Percentiles rank a stretch among this genome's conserved stretches.
Conservation (phyloP, 257 asterid genomes). For the Solanum arcanum region DNA sequence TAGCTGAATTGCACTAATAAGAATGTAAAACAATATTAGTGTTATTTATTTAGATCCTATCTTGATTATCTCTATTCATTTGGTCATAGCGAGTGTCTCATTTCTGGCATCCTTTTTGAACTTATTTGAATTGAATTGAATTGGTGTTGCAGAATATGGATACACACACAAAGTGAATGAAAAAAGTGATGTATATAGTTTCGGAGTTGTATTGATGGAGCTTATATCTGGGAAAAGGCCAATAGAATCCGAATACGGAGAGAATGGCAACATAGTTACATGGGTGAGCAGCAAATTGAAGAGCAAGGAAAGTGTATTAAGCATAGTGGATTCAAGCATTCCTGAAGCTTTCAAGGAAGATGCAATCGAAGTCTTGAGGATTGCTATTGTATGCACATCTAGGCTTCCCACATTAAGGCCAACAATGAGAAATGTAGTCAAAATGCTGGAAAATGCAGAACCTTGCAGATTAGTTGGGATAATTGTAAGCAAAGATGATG, state of each 20-base stretch:
- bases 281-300: conserved; percentile 70
- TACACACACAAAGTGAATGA: conserved; percentile 65
- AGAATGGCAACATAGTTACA: conserved; percentile 55
- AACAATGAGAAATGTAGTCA: conserved; percentile 75
- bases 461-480: conserved; percentile 44
- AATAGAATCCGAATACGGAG: conserved; percentile 72
- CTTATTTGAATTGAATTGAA: neutral
- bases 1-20: neutral
- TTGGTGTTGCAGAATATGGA: conserved; percentile 53
- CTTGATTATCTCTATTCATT: neutral
- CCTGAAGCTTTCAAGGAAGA: conserved; percentile 39
- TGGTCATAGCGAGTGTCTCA: neutral
- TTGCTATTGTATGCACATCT: conserved; percentile 75
- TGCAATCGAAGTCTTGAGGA: conserved; percentile 56
- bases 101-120: neutral
- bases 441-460: conserved; percentile 63
- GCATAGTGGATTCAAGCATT: conserved; percentile 51
- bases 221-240: conserved; percentile 82
- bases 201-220: conserved; percentile 91
- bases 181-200: conserved; percentile 85
- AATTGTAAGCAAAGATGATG: conserved; percentile 36
- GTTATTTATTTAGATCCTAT: neutral
- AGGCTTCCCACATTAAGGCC: conserved; percentile 71
- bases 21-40: neutral
- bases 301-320: conserved; percentile 44